Conservation (phyloP, 208 protist species). For the Angomonas deanei region DNA sequence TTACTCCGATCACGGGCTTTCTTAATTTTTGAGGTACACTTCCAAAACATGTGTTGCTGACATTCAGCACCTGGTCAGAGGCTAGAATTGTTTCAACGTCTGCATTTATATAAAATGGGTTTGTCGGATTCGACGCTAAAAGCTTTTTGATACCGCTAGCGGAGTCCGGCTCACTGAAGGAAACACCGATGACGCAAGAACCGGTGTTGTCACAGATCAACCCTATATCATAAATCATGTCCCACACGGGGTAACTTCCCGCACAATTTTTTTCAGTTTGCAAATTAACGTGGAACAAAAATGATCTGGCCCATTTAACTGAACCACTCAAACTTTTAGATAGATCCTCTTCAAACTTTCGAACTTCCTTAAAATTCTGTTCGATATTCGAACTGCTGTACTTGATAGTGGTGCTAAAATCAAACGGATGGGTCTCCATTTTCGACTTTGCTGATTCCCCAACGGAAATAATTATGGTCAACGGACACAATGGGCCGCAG, state of each 20-base stretch:
- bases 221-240: constrained; percentile 46
- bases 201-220: constrained; percentile 48
- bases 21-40: constrained; percentile 39
- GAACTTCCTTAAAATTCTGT: constrained; percentile 26
- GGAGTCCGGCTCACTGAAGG: constrained; percentile 24
- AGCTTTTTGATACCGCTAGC: constrained; percentile 19
- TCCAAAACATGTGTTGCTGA: constrained; percentile 29
- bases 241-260: constrained; percentile 36
- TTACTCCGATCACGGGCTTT: constrained; percentile 12
- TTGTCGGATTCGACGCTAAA: constrained; percentile 17
- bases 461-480: constrained; percentile 61
- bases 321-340: constrained; percentile 28
- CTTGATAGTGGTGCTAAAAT: constrained; percentile 30
- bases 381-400: constrained; percentile 37
- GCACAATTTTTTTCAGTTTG: not conserved
- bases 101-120: constrained; percentile 49
- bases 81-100: constrained; percentile 32
- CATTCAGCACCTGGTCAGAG: constrained; percentile 28
- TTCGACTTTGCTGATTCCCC: constrained; percentile 45
- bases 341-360: constrained; percentile 26
- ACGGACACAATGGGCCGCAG: constrained; percentile 37
- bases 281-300: constrained; percentile 36
- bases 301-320: constrained; percentile 47
- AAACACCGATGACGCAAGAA: constrained; percentile 46
- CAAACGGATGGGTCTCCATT: constrained; percentile 19